Conservation (phyloP, 2,329 filamentous ascomycete species). For the Diaporthe citrichinensis region DNA sequence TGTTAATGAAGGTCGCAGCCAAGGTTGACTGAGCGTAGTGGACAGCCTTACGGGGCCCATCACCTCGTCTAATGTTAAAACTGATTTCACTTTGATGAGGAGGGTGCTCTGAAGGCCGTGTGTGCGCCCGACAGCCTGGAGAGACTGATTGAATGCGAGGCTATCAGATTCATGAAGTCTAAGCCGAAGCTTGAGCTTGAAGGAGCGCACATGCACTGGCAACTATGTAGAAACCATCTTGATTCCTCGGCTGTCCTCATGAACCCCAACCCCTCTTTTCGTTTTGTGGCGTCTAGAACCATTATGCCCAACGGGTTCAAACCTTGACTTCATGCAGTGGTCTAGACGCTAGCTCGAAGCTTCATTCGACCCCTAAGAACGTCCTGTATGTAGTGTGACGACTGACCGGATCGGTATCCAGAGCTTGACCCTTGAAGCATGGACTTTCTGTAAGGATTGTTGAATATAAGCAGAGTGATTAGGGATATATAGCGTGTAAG, state of each 20-base stretch:
- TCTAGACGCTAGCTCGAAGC: constrained; percentile 11
- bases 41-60: not conserved
- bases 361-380: not conserved
- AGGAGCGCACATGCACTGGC: not conserved
- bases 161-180: not conserved
- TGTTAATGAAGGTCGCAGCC: not conserved
- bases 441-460: too few relatives aligned
- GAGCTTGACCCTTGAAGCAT: not conserved
- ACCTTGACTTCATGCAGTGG: not conserved
- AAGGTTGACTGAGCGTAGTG: not conserved
- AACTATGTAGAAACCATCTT: not conserved
- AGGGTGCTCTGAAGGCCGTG: not conserved
- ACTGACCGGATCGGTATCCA: not conserved
- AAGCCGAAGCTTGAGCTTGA: not conserved
- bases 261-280: not conserved
- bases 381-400: not conserved
- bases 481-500: too few relatives aligned
- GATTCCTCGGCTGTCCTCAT: not conserved
- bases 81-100: not conserved
- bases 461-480: too few relatives aligned
- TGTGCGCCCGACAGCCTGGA: not conserved
- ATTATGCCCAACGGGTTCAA: not conserved
- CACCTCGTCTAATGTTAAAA: too few relatives aligned
- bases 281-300: not conserved
- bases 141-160: not conserved